Percentiles rank a stretch among this genome's conserved stretches.
Conservation (phyloP, 2,329 filamentous ascomycete species). For the Dothideomycetes sp. region DNA sequence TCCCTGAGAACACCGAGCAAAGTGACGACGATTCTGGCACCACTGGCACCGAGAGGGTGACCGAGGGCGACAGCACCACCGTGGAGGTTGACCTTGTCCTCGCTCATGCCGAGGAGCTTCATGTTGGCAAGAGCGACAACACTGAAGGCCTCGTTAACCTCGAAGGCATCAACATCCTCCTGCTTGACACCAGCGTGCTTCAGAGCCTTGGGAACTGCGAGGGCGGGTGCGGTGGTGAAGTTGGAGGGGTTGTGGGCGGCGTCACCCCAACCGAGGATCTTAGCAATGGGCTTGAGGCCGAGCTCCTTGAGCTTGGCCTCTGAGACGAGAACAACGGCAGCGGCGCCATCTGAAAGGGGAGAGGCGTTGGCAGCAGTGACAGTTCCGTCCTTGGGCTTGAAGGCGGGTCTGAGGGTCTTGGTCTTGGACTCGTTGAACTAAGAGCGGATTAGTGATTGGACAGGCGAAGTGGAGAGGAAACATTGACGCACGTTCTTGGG, state of each 20-base stretch:
- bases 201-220: slow-evolving; percentile 94
- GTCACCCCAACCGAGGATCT: slow-evolving; percentile 96
- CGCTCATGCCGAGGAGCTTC: slow-evolving; percentile 71
- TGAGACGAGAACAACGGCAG: slow-evolving; percentile 85
- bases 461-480: slow-evolving; percentile 1
- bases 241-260: slow-evolving; percentile 84
- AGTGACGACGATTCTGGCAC: slow-evolving; percentile 87
- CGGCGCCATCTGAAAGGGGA: slow-evolving; percentile 88
- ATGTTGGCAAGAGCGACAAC: slow-evolving; percentile 94
- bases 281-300: slow-evolving; percentile 81
- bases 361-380: slow-evolving; percentile 96
- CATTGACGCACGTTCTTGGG: slow-evolving; percentile 62
- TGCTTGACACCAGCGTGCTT: slow-evolving; percentile 80
- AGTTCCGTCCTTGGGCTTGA: slow-evolving; percentile 77
- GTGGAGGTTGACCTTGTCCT: slow-evolving; percentile 88
- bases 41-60: slow-evolving; percentile 87
- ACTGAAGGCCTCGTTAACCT: slow-evolving; percentile 99
- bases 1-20: slow-evolving; percentile 79
- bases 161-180: slow-evolving; percentile 79
- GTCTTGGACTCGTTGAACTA: slow-evolving; percentile 45
- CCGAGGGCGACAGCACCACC: slow-evolving; percentile 93
- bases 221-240: slow-evolving; percentile 87
- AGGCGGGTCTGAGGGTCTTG: slow-evolving; percentile 54
- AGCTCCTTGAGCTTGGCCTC: slow-evolving; percentile 91
- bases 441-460: slow-evolving; percentile 8